Evolutionary conservation across 768 basidiomycete species (phyloP).

Genomic region (Boletus vermiculosoides): DNA sequence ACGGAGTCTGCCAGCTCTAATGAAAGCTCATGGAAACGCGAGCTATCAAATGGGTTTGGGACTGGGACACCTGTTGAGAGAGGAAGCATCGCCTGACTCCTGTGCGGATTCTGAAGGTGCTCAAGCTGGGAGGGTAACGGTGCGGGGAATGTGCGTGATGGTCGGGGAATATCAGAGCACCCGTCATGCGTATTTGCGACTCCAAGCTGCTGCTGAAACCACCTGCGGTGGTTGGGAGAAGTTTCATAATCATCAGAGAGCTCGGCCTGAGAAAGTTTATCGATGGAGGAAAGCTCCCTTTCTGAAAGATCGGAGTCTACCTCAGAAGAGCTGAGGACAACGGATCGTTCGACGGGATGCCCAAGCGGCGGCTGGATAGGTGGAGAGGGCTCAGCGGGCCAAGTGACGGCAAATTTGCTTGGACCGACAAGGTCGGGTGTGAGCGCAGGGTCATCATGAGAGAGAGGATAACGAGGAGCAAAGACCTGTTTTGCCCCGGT

Average conservation of each 20-base stretch:
- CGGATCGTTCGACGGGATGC: conserved; percentile 38
- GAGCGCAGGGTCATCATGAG: conserved; percentile 42
- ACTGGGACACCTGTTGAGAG: conserved; percentile 15
- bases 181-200: conserved; percentile 22
- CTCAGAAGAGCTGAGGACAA: conserved; percentile 48
- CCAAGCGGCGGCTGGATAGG: conserved; percentile 36
- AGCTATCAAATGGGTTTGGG: conserved; percentile 21
- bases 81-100: conserved; percentile 22
- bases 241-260: conserved; percentile 33
- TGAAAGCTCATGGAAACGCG: conserved; percentile 66
- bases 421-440: conserved; percentile 45
- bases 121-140: conserved; percentile 80
- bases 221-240: conserved; percentile 24
- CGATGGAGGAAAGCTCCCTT: conserved; percentile 35
- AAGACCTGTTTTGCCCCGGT: conserved; percentile 37
- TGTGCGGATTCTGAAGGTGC: conserved; percentile 68
- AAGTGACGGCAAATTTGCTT: conserved; percentile 61
- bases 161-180: conserved; percentile 44
- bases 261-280: conserved; percentile 32
- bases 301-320: conserved; percentile 53
- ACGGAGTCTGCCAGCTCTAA: conserved; percentile 88
- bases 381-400: conserved; percentile 48
- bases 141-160: conserved; percentile 75
- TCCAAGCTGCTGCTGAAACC: conserved; percentile 26
- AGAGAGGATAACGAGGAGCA: conserved; percentile 50